These are phyloP conservation scores for Pichia paraexigua DNA, from an alignment of 805 yeast genomes.

Conservation along the genomic window DNA sequence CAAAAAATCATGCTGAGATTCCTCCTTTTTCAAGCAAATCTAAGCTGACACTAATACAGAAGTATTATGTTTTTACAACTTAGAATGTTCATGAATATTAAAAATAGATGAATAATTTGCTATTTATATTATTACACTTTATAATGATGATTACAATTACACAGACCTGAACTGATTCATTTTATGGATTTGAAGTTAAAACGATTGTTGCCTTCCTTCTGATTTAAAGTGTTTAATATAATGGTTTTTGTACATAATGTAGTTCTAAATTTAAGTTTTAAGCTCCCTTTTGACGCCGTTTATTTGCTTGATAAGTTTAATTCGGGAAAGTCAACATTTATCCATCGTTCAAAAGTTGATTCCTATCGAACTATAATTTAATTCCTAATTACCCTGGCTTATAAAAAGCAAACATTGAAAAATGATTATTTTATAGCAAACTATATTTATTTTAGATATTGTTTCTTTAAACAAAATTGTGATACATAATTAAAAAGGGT, in stretches of 20 bases:
- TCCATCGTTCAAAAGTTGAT: not conserved
- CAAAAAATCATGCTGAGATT: too few relatives aligned
- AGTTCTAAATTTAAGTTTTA: too few relatives aligned
- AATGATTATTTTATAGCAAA: not conserved
- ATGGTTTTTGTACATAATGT: not conserved
- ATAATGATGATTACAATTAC: slow-evolving; percentile 37
- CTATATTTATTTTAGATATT: not conserved
- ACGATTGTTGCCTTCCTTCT: slow-evolving; percentile 22
- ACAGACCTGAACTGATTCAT: slow-evolving; percentile 54
- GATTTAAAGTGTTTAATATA: slow-evolving; percentile 1
- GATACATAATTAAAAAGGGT: slow-evolving; percentile 1
- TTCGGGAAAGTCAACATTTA: not conserved
- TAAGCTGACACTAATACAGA: not conserved
- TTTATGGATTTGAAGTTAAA: slow-evolving; percentile 21
- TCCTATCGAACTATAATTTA: too few relatives aligned
- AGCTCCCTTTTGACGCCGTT: too few relatives aligned
- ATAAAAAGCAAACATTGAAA: not conserved
- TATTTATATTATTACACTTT: slow-evolving; percentile 1
- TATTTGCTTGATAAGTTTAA: not conserved
- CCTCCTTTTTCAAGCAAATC: not conserved
- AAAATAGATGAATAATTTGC: not conserved
- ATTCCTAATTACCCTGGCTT: too few relatives aligned
- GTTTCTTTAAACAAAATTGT: not conserved
- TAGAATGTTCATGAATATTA: too few relatives aligned
- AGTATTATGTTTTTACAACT: not conserved